Conservation (phyloP, 495 filamentous ascomycete species). For the Cenococcum geophilum region DNA sequence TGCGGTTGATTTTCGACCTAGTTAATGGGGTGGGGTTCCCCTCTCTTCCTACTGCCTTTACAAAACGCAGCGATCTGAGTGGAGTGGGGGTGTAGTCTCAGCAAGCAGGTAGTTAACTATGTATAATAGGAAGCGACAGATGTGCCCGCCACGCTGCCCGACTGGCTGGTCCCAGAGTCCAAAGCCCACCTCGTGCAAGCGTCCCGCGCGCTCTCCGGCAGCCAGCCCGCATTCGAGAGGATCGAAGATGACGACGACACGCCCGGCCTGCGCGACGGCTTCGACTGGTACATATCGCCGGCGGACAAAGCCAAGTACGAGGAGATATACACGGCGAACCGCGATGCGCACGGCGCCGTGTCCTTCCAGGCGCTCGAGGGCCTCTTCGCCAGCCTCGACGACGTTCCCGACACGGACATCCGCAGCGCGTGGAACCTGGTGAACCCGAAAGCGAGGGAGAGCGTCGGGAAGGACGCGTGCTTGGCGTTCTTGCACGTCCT, state of each 20-base stretch:
- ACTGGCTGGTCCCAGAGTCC: constrained; percentile 94
- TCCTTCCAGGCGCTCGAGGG: constrained; percentile 73
- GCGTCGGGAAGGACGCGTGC: constrained; percentile 88
- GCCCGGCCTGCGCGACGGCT: constrained; percentile 83
- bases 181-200: constrained; percentile 96
- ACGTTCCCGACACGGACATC: constrained; percentile 89
- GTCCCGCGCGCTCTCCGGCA: constrained; percentile 67
- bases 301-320: constrained; percentile 87
- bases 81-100: no score
- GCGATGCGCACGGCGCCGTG: constrained; percentile 77
- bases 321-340: constrained; percentile 86
- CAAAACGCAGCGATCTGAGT: no score
- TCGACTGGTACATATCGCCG: constrained; percentile 99
- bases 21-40: constrained; percentile 68
- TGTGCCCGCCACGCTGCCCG: constrained; percentile 75
- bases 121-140: constrained; percentile 68
- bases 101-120: background rate
- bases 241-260: constrained; percentile 65
- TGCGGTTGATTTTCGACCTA: constrained; percentile 93
- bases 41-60: background rate
- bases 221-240: constrained; percentile 74
- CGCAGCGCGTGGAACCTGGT: constrained; percentile 94
- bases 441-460: constrained; percentile 70
- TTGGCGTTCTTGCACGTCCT: constrained; percentile 95
- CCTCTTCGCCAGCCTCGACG: constrained; percentile 80